Percentiles rank a stretch among this genome's conserved stretches.
Evolutionary conservation across 2,329 filamentous ascomycete species (phyloP).

Genomic region (Colletotrichum sp.): DNA sequence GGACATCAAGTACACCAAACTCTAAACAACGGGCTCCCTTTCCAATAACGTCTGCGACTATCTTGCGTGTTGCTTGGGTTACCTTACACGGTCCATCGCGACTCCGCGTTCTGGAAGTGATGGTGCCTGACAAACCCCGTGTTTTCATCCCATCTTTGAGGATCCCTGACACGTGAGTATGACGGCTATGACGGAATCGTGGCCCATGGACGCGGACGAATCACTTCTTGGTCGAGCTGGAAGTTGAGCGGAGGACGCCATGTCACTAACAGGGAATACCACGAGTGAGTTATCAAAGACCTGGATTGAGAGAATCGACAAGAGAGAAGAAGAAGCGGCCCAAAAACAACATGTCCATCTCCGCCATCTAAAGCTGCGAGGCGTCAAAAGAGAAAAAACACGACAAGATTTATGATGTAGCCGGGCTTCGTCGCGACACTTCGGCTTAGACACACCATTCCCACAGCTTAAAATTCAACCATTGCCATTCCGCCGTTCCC

Average conservation of each 20-base stretch:
- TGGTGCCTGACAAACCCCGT: background rate
- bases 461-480: conserved; percentile 25
- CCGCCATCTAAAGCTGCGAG: conserved; percentile 41
- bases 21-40: background rate
- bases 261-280: background rate
- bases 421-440: conserved; percentile 41
- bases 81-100: background rate
- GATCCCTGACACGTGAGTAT: conserved; percentile 4
- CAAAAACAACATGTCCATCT: conserved; percentile 29
- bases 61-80: background rate
- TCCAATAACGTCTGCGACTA: background rate
- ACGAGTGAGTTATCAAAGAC: conserved; percentile 16
- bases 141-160: background rate
- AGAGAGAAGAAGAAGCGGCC: conserved; percentile 21
- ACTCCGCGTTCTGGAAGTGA: background rate
- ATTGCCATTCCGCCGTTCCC: conserved; percentile 25
- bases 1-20: background rate
- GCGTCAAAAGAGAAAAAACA: conserved; percentile 40
- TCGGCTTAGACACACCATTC: conserved; percentile 28
- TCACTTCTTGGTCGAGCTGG: background rate
- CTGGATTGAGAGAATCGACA: conserved; percentile 23
- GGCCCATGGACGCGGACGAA: background rate
- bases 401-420: conserved; percentile 55
- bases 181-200: background rate
- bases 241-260: background rate